These are phyloP conservation scores for Eutreptiella sp. DNA, from an alignment of 208 protist genomes.

Conservation along the genomic window DNA sequence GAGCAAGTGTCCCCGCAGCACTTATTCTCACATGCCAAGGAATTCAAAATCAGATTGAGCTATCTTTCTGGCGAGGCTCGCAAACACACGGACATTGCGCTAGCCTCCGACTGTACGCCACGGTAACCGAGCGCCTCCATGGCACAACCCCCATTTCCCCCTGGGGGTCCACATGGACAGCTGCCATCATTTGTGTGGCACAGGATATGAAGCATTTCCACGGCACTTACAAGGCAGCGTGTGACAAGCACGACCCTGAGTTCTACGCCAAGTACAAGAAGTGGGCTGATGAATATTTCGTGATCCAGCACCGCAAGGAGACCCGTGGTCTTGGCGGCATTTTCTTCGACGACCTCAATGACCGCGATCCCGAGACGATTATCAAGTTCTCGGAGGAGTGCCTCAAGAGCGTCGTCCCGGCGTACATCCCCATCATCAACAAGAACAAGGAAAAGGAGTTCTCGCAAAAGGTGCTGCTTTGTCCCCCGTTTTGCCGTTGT, in stretches of 20 bases:
- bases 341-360: conserved; percentile 69
- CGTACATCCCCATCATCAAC: conserved; percentile 62
- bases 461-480: conserved; percentile 34
- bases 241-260: conserved; percentile 44
- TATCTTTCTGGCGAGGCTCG: too few species aligned
- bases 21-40: too few species aligned
- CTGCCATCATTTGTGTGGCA: too few species aligned
- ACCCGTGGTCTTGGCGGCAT: conserved; percentile 66
- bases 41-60: too few species aligned
- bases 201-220: conserved; percentile 64
- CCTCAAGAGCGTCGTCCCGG: conserved; percentile 44
- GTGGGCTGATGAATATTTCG: conserved; percentile 75
- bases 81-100: too few species aligned
- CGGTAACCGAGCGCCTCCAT: background rate
- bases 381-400: conserved; percentile 53
- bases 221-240: conserved; percentile 38
- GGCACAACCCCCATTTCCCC: too few species aligned
- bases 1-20: too few species aligned
- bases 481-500: background rate
- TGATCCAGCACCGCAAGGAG: conserved; percentile 58
- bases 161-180: background rate
- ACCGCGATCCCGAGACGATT: conserved; percentile 40
- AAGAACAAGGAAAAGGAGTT: conserved; percentile 38
- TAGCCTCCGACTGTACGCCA: background rate
- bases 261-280: conserved; percentile 61